Conservation (phyloP, 805 yeast genomes). For the Cyberlindnera euphorbiiphila region DNA sequence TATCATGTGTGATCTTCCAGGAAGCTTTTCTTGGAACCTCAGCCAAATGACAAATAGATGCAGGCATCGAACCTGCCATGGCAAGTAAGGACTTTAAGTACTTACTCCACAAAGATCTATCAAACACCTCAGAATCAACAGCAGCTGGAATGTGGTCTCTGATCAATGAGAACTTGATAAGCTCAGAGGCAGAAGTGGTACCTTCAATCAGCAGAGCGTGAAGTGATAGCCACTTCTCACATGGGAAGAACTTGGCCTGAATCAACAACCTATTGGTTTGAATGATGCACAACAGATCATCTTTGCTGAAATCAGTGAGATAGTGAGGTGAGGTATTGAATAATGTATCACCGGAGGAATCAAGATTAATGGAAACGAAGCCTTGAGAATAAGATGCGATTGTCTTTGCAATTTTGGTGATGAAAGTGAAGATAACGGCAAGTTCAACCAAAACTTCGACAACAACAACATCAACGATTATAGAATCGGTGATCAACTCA, state of each 20-base stretch:
- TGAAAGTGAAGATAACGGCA: conserved; percentile 53
- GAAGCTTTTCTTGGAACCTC: conserved; percentile 73
- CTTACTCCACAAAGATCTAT: conserved; percentile 64
- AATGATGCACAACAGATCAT: conserved; percentile 40
- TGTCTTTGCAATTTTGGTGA: conserved; percentile 46
- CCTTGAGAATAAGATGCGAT: conserved; percentile 25
- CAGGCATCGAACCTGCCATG: conserved; percentile 62
- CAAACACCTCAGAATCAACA: conserved; percentile 46
- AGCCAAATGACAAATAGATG: conserved; percentile 64
- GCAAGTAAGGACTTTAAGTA: conserved; percentile 55
- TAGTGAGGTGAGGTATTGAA: conserved; percentile 41
- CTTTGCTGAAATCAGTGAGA: conserved; percentile 36
- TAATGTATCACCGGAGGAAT: conserved; percentile 33
- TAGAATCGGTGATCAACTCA: conserved; percentile 66
- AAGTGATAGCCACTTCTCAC: conserved; percentile 69
- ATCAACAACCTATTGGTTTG: conserved; percentile 49
- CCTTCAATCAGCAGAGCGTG: conserved; percentile 56
- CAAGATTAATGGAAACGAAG: conserved; percentile 33
- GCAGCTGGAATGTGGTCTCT: conserved; percentile 48
- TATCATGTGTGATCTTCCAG: conserved; percentile 54
- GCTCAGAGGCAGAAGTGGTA: conserved; percentile 48
- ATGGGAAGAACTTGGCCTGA: conserved; percentile 59
- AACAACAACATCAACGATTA: conserved; percentile 61
- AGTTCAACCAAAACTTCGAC: conserved; percentile 74
- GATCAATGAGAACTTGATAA: conserved; percentile 48